Conservation (phyloP, 2,329 filamentous ascomycete species). For the Botrytis paeoniae region DNA sequence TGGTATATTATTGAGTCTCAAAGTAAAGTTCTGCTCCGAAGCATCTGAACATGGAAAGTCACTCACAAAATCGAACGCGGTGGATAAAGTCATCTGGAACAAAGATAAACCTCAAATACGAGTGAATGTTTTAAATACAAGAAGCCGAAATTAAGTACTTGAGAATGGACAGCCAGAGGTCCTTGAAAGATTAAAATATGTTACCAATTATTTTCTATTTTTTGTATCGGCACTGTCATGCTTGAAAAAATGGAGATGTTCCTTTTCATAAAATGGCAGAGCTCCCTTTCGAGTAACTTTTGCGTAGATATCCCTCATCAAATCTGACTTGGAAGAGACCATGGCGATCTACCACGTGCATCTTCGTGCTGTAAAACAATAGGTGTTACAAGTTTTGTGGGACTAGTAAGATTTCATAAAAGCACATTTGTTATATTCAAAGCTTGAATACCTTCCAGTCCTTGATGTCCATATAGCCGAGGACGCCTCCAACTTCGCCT, state of each 20-base stretch:
- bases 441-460: constrained; percentile 40
- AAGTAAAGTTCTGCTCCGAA: neutral
- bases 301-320: neutral
- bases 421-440: constrained; percentile 23
- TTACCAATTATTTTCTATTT: neutral
- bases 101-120: neutral
- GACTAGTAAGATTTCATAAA: neutral
- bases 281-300: neutral
- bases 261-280: neutral
- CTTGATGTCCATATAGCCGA: constrained; percentile 53
- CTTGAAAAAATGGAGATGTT: neutral
- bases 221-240: neutral
- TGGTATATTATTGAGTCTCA: neutral
- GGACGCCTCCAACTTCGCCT: constrained; percentile 67
- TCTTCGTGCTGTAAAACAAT: neutral
- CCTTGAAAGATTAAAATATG: neutral
- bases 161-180: neutral
- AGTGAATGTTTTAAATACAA: neutral
- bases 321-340: neutral
- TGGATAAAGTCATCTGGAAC: neutral
- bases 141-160: neutral
- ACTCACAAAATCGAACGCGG: neutral
- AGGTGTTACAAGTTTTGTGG: neutral
- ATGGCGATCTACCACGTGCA: neutral
- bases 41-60: neutral